Percentiles rank a stretch among this genome's conserved stretches.
These are phyloP conservation scores for Pythium coloratum DNA, from an alignment of 352 stramenopile genomes.

Conservation along the genomic window DNA sequence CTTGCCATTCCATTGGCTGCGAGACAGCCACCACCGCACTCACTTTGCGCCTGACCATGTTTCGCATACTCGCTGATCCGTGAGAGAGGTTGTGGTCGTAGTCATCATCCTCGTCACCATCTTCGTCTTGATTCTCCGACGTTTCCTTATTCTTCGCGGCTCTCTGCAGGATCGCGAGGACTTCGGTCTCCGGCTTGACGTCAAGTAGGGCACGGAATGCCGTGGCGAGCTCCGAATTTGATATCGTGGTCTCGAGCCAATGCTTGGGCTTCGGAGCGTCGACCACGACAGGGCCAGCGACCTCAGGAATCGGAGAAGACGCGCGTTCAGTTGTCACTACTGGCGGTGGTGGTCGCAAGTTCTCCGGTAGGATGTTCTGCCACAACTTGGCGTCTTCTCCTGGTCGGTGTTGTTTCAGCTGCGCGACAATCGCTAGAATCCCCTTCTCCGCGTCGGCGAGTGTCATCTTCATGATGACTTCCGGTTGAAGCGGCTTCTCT, in stretches of 20 bases:
- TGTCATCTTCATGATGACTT: constrained; percentile 2
- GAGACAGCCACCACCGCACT: constrained; percentile 56
- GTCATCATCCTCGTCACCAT: constrained; percentile 1
- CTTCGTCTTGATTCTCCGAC: background rate
- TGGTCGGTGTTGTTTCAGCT: constrained; percentile 27
- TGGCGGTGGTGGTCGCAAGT: constrained; percentile 10
- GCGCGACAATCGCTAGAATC: constrained; percentile 22
- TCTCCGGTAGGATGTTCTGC: constrained; percentile 32
- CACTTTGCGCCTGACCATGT: constrained; percentile 36
- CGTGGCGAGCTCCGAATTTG: constrained; percentile 30
- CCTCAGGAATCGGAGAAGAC: constrained; percentile 38
- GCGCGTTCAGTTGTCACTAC: constrained; percentile 28
- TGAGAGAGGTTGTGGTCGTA: background rate
- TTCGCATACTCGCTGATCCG: constrained; percentile 11
- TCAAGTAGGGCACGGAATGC: constrained; percentile 43
- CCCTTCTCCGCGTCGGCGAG: constrained; percentile 17
- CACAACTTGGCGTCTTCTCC: constrained; percentile 19
- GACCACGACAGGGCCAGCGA: background rate
- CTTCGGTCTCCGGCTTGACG: constrained; percentile 36
- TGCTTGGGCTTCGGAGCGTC: background rate
- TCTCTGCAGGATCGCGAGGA: constrained; percentile 43
- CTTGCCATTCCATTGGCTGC: constrained; percentile 67
- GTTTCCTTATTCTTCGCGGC: background rate
- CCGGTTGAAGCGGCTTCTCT: constrained; percentile 18
- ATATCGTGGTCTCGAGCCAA: constrained; percentile 20